Base-by-base conservation (phyloP, 148 eudicot species). In the Amaranthus cruentus region DNA sequence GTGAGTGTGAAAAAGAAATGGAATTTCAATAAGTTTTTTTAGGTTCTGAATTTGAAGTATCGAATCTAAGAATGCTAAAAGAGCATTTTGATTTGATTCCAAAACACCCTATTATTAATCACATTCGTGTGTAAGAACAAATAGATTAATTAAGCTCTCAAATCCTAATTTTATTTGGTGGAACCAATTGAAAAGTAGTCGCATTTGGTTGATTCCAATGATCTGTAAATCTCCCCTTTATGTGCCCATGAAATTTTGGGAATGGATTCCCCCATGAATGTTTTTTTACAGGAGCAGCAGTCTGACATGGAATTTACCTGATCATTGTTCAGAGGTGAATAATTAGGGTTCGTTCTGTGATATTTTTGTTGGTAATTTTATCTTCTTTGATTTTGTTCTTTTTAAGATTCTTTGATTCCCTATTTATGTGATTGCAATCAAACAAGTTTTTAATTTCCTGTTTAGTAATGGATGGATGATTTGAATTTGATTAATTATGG, bases 221-320 rank as follows among this genome's bases (percentile, higher is more conserved):
- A 62, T 54, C 42, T 66, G 12, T 21, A 53, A 64, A 53, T 64
- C 8, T 11, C 70, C 58, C 55, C 43, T 55, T 66, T 74, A 42
- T 57, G 52, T 49, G 2, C 6, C 28, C 70, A 50, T 67, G 14
- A 46, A 60, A 60, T 21, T 38, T 38, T 49, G 44, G 66, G 72
- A 75, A 49, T 68, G 72, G 66, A 68, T 68, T 75, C 66, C 66
- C 47, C 66, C 72, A 18, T 49, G 50, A 66, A 56, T 67, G 77
- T 66, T 56, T 49, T 18, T 48, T 62, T 12, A 47, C 54, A 18
- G 58, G 66, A 28, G 38, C 52, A 64, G 66, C 65, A 66, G 8
- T 55, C 70, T 13, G 52, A 55, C 5, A 38, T 66, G 57, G 58
- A 68, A 46, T 50, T 54, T 13, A 38, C 52, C 52, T 9, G 44